Conservation (phyloP, 441 rosid species). For the Pelargonium hybrid region DNA sequence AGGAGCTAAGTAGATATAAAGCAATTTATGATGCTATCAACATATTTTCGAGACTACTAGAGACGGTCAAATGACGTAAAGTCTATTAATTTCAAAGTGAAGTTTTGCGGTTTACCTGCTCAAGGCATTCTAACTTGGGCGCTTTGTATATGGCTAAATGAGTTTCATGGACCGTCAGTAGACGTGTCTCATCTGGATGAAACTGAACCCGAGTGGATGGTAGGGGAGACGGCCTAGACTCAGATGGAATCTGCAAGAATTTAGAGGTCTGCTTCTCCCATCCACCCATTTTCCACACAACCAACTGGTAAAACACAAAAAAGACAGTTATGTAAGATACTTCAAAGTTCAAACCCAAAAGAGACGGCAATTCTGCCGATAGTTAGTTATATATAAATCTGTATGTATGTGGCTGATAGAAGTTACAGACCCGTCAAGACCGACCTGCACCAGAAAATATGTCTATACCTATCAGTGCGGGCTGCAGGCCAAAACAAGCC, state of each 20-base stretch:
- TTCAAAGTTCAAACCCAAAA: not conserved
- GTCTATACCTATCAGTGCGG: no score
- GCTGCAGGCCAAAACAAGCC: no score
- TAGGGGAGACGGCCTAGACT: conserved; percentile 37
- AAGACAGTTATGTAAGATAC: not conserved
- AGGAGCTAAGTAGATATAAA: no score
- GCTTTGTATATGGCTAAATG: conserved; percentile 66
- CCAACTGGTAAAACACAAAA: conserved; percentile 29
- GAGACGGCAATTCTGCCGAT: not conserved
- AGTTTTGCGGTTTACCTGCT: conserved; percentile 34
- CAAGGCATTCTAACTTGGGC: conserved; percentile 54
- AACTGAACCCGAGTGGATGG: conserved; percentile 71
- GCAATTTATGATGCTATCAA: no score
- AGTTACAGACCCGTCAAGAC: no score
- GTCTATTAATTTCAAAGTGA: not conserved
- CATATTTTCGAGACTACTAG: no score
- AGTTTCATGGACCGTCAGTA: conserved; percentile 61
- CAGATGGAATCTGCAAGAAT: conserved; percentile 47
- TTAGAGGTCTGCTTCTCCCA: conserved; percentile 85
- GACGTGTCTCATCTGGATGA: conserved; percentile 53
- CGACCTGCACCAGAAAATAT: no score
- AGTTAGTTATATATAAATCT: no score
- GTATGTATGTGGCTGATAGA: no score
- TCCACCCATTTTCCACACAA: conserved; percentile 75
- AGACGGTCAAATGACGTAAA: not conserved